phyloP scores from a whole-genome alignment of 73 alveolate species.

The Blepharisma stoltei region DNA sequence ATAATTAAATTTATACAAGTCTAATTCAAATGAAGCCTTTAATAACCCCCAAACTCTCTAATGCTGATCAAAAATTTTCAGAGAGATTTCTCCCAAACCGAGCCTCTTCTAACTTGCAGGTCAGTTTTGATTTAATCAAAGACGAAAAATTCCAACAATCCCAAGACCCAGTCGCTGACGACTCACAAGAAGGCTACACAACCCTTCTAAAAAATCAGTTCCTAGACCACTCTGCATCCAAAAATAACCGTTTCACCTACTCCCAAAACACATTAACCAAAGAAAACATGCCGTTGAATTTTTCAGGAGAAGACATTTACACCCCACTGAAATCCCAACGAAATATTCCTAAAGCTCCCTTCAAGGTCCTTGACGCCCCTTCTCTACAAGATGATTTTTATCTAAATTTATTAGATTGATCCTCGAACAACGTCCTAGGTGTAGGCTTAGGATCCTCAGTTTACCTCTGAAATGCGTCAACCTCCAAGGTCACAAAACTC shows the following conservation, averaged over 20 bases:
- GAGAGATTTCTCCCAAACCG: slow-evolving; percentile 15
- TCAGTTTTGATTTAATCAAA: background rate
- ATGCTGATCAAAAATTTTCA: background rate
- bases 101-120: background rate
- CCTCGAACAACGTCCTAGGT: slow-evolving; percentile 79
- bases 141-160: background rate
- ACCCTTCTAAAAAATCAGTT: too few relatives aligned
- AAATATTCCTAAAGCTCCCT: slow-evolving; percentile 81
- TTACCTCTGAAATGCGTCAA: slow-evolving; percentile 72
- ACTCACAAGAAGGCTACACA: too few relatives aligned
- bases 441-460: slow-evolving; percentile 80
- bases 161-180: too few relatives aligned
- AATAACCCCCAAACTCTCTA: too few relatives aligned
- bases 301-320: background rate
- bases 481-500: slow-evolving; percentile 81
- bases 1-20: too few relatives aligned
- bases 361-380: slow-evolving; percentile 98
- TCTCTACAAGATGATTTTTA: slow-evolving; percentile 97
- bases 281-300: background rate
- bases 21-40: too few relatives aligned
- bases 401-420: slow-evolving; percentile 96
- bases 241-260: too few relatives aligned
- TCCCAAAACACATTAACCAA: background rate
- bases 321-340: slow-evolving; percentile 46
- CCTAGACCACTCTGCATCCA: too few relatives aligned